phyloP scores from a whole-genome alignment of 2,329 filamentous ascomycete species.

The Pseudofabraea citricarpa region DNA sequence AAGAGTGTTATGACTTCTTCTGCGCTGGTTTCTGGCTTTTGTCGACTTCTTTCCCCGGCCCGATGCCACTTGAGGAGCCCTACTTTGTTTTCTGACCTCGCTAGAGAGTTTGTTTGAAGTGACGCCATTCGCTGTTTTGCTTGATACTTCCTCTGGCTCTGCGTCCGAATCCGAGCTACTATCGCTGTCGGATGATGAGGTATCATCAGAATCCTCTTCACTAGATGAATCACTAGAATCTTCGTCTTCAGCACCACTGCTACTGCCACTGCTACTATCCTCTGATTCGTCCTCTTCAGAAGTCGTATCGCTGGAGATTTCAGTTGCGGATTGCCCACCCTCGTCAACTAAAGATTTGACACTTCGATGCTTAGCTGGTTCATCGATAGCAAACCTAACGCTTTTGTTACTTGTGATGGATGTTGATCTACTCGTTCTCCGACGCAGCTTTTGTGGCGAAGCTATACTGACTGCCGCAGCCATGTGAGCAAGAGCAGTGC shows the following conservation, averaged over 20 bases:
- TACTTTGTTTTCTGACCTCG: slow-evolving; percentile 1
- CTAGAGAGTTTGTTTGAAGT: neutral
- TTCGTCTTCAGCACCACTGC: slow-evolving; percentile 2
- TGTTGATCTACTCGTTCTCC: slow-evolving; percentile 11
- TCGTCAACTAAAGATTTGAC: slow-evolving; percentile 3
- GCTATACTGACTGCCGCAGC: slow-evolving; percentile 15
- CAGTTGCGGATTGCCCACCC: slow-evolving; percentile 3
- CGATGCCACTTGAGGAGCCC: slow-evolving; percentile 28
- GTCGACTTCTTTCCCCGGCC: slow-evolving; percentile 46
- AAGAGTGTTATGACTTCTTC: slow-evolving; percentile 43
- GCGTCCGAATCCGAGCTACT: slow-evolving; percentile 29
- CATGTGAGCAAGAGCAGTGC: slow-evolving; percentile 24
- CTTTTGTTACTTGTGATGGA: slow-evolving; percentile 20
- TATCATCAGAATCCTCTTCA: slow-evolving; percentile 16
- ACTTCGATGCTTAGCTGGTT: slow-evolving; percentile 8
- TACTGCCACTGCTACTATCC: slow-evolving; percentile 5
- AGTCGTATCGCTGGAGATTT: neutral
- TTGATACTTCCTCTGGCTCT: slow-evolving; percentile 33
- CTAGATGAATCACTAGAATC: slow-evolving; percentile 8
- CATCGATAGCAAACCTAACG: slow-evolving; percentile 15
- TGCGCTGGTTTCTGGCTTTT: slow-evolving; percentile 49
- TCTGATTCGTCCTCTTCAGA: neutral
- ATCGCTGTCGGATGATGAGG: slow-evolving; percentile 15
- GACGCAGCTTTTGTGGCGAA: slow-evolving; percentile 8
- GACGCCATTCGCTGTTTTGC: slow-evolving; percentile 18